Percentiles rank a stretch among this genome's conserved stretches.
Conservation (phyloP, 345 rosid genomes). For the Moricandia moricandioides region DNA sequence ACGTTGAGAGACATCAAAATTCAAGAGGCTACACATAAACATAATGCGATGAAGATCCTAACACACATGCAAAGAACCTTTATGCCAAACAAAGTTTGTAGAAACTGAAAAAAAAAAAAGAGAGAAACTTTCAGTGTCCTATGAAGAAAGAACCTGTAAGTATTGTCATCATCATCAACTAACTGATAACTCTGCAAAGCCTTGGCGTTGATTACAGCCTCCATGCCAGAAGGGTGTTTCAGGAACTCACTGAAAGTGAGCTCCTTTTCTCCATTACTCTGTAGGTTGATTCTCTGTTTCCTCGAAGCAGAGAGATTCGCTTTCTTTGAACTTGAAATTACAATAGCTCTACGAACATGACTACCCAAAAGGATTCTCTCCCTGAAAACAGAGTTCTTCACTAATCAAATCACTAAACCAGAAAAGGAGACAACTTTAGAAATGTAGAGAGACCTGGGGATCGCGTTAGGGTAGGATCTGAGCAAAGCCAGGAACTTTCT, state of each 20-base stretch:
- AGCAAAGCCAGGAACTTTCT: conserved; percentile 5
- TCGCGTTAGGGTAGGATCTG: conserved; percentile 10
- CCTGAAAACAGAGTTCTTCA: conserved; percentile 22
- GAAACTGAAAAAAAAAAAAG: background rate
- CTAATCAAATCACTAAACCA: background rate
- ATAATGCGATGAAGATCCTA: background rate
- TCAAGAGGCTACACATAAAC: background rate
- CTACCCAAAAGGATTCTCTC: conserved; percentile 9
- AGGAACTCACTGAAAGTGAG: conserved; percentile 58
- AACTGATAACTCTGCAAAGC: conserved; percentile 57
- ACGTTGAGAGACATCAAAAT: background rate
- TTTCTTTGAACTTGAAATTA: conserved; percentile 42
- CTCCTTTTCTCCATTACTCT: conserved; percentile 34
- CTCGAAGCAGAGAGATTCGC: conserved; percentile 68
- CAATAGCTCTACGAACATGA: background rate
- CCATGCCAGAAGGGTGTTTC: conserved; percentile 64
- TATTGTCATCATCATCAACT: conserved; percentile 43
- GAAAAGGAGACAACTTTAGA: conserved; percentile 2
- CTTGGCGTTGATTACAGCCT: conserved; percentile 63
- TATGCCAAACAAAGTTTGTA: background rate
- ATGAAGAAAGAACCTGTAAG: conserved; percentile 54
- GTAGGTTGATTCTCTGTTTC: conserved; percentile 54
- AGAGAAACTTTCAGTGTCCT: background rate
- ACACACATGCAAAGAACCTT: background rate
- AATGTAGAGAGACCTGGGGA: conserved; percentile 22